A percentile compares a stretch with the other conserved stretches of the same genome.
phyloP scores from a whole-genome alignment of 2,329 filamentous ascomycete genomes.

The Elsinoe batatas region DNA sequence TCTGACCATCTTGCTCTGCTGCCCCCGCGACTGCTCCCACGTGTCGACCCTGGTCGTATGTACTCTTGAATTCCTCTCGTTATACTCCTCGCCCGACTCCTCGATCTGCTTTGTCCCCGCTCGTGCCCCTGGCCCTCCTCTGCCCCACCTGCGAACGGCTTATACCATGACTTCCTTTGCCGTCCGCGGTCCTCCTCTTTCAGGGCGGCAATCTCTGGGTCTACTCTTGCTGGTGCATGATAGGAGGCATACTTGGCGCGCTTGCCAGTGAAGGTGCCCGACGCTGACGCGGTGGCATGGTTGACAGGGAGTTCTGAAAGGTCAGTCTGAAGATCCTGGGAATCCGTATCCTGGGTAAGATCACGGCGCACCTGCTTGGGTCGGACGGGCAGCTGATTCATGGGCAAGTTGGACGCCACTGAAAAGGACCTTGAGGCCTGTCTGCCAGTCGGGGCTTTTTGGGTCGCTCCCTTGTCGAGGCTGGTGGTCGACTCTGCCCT shows the following conservation, averaged over 20 bases:
- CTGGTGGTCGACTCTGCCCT: conserved; percentile 10
- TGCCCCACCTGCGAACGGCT: conserved; percentile 35
- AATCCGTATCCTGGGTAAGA: conserved; percentile 26
- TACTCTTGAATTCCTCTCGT: conserved; percentile 10
- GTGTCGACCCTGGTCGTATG: conserved; percentile 10
- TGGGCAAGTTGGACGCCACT: conserved; percentile 7
- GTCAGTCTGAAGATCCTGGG: conserved; percentile 34
- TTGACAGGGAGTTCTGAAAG: conserved; percentile 31
- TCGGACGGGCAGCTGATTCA: conserved; percentile 8
- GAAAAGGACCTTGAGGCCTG: conserved; percentile 12
- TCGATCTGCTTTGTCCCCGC: conserved; percentile 23
- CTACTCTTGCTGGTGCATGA: conserved; percentile 16
- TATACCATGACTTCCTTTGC: conserved; percentile 12
- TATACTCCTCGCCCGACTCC: conserved; percentile 20
- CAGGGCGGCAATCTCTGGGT: background rate
- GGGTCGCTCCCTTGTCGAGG: conserved; percentile 4
- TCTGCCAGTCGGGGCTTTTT: conserved; percentile 11
- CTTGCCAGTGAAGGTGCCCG: conserved; percentile 31
- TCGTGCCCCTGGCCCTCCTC: conserved; percentile 28
- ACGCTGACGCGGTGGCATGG: conserved; percentile 34
- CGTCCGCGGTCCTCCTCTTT: conserved; percentile 10
- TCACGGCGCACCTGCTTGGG: conserved; percentile 15
- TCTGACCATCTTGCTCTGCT: conserved; percentile 1
- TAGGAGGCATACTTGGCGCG: conserved; percentile 32
- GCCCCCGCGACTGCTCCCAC: background rate